Base-by-base conservation (phyloP, 2,329 filamentous ascomycete species). In the Colletotrichum tropicicola region DNA sequence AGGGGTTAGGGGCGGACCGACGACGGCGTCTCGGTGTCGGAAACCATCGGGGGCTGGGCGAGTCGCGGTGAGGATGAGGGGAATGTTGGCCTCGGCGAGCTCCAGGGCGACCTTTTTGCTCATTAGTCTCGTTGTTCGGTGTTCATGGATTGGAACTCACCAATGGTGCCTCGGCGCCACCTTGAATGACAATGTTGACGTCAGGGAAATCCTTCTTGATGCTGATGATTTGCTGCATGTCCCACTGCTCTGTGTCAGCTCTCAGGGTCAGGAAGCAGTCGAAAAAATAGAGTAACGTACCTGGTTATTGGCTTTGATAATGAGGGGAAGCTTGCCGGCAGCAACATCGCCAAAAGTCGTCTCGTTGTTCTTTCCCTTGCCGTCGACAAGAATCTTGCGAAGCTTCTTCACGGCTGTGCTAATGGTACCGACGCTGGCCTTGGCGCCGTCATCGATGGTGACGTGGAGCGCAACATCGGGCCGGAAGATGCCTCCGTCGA, bases 401-500 rank as follows among this genome's bases (percentile, higher is more conserved):
- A 83, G 67, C 44, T 74, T 75, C 66, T 72, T 71, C 39, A 75
- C 63, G n/a, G 69, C 69, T 30, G 48, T 64, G 58, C 69, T 73
- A 5, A 70, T 66, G 15, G 69, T 69, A 6, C 71, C 68, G 6
- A 70, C 66, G 35, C 70, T 69, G 30, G 68, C 73, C 56, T 71
- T 78, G 1, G 74, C 73, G 10, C 65, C 69, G 30, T 78, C 75
- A 13, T 78, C 79, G 37, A 83, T 67, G 15, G 68, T 59, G 59
- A 81, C 73, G 69, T 83, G 81, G 43, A 83, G 64, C 3, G 77
- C 80, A 4, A 82, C 78, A 43, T 83, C 79, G 27, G 77, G 75
- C 58, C 76, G 72, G 64, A 80, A 78, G 27, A 83, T 73, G 0
- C 76, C 80, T 4, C 79, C 79, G 62, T 82, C 70, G 6, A 80